These are phyloP conservation scores for Diplocarpon rosae DNA, from an alignment of 2,329 filamentous ascomycete genomes.

Conservation along the genomic window DNA sequence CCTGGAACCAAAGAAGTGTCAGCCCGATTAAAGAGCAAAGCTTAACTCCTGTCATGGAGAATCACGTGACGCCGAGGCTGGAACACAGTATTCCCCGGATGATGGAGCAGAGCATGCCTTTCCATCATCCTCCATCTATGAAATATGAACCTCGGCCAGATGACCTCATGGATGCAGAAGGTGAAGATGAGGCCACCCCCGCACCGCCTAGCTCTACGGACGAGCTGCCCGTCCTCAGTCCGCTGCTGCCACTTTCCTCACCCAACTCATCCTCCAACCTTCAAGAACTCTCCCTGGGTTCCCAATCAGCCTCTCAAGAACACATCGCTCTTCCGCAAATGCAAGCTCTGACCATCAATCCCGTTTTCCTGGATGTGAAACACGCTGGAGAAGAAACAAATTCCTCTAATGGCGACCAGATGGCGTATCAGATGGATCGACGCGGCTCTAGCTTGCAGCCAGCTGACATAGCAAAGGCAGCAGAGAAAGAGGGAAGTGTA, in stretches of 20 bases:
- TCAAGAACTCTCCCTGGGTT: constrained; percentile 1
- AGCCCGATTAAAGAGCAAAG: constrained; percentile 2
- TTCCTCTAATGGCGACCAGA: constrained; percentile 1
- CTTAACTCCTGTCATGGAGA: not conserved
- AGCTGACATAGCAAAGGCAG: not conserved
- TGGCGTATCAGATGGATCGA: constrained; percentile 5
- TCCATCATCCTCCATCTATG: not conserved
- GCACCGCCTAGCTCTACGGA: constrained; percentile 3
- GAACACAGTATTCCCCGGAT: not conserved
- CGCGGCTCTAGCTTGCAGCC: not conserved
- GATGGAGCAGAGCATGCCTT: not conserved
- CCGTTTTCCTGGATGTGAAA: constrained; percentile 1
- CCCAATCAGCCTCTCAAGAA: constrained; percentile 2
- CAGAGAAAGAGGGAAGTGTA: not conserved
- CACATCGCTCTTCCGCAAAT: not conserved
- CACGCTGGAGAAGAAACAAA: constrained; percentile 2
- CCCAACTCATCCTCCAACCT: constrained; percentile 2
- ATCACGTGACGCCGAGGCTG: constrained; percentile 3
- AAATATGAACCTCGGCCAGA: not conserved
- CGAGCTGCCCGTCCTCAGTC: constrained; percentile 3
- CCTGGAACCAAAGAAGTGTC: constrained; percentile 3
- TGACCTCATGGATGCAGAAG: not conserved
- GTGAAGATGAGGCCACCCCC: not conserved
- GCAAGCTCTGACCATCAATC: constrained; percentile 4
- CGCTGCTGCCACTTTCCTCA: constrained; percentile 4